Percentiles rank a stretch among this genome's conserved stretches.
Evolutionary conservation across 768 basidiomycete species (phyloP).

Genomic region (Suillus hirtellus): DNA sequence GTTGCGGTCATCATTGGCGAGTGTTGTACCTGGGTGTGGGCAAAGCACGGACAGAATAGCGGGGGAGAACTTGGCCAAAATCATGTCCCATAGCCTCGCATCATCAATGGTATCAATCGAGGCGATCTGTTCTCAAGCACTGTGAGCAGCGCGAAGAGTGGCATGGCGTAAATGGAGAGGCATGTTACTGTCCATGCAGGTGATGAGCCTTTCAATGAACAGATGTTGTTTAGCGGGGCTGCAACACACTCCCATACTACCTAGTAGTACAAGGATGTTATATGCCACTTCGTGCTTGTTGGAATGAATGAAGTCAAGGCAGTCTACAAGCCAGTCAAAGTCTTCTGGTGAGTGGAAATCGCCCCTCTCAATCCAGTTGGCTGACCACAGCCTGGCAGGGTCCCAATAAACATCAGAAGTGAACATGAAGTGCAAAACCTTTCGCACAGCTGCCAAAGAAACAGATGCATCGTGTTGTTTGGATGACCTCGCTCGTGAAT

Average conservation of each 20-base stretch:
- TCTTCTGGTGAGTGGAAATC: background rate
- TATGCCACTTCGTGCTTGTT: background rate
- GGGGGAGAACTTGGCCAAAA: background rate
- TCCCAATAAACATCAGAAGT: no score
- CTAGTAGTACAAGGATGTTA: background rate
- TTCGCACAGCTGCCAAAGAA: background rate
- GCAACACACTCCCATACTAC: background rate
- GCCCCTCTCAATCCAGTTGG: no score
- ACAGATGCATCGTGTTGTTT: background rate
- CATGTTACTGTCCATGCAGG: background rate
- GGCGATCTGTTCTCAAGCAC: background rate
- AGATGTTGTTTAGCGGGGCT: background rate
- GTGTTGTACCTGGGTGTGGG: background rate
- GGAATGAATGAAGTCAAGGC: background rate
- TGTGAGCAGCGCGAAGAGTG: background rate
- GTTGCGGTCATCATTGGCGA: background rate
- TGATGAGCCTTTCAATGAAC: background rate
- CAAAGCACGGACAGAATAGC: background rate
- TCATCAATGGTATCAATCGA: background rate
- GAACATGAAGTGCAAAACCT: background rate
- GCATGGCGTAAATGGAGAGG: background rate
- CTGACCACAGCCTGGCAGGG: no score
- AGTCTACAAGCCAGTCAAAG: background rate
- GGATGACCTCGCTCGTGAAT: background rate
- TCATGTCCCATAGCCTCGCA: background rate